Percentiles rank a stretch among this genome's conserved stretches.
Evolutionary conservation across 2,329 filamentous ascomycete genomes (phyloP).

Genomic region (Ilyonectria robusta): DNA sequence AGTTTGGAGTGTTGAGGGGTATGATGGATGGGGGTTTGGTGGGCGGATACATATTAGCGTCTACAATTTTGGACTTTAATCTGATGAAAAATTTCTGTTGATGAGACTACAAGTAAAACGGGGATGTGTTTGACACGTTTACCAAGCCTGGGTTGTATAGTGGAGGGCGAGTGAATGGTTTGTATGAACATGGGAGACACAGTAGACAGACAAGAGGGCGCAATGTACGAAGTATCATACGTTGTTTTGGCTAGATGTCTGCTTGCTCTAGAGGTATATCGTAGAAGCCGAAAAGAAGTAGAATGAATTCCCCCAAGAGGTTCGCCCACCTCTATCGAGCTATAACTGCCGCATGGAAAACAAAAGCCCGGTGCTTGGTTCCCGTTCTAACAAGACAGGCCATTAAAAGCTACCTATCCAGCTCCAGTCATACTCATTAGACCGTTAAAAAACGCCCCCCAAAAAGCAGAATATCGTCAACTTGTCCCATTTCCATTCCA

Average conservation of each 20-base stretch:
- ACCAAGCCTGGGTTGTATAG: background rate
- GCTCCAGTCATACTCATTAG: slow-evolving; percentile 45
- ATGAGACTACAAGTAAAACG: background rate
- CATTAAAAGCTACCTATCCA: slow-evolving; percentile 37
- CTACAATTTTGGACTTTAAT: slow-evolving; percentile 41
- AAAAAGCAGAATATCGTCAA: slow-evolving; percentile 34
- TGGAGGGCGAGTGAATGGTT: background rate
- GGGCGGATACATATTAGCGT: slow-evolving; percentile 41
- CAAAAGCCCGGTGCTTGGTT: slow-evolving; percentile 15
- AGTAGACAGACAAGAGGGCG: slow-evolving; percentile 8
- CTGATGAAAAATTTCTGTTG: slow-evolving; percentile 31
- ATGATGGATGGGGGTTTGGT: slow-evolving; percentile 37
- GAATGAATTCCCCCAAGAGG: slow-evolving; percentile 31
- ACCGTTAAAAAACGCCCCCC: slow-evolving; percentile 44
- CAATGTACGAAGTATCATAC: slow-evolving; percentile 29
- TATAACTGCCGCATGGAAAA: slow-evolving; percentile 16
- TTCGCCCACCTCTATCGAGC: slow-evolving; percentile 8
- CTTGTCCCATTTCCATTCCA: slow-evolving; percentile 27
- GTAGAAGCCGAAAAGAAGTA: slow-evolving; percentile 34
- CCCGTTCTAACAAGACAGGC: slow-evolving; percentile 23
- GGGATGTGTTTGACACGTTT: background rate
- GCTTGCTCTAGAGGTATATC: slow-evolving; percentile 49
- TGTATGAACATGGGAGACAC: background rate
- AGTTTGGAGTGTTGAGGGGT: slow-evolving; percentile 35
- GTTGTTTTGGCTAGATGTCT: slow-evolving; percentile 37